Evolutionary conservation across 106 monocot genomes (phyloP), one percentile per base, ranked within the genome.

Genomic region (Apostasia ramifera): DNA sequence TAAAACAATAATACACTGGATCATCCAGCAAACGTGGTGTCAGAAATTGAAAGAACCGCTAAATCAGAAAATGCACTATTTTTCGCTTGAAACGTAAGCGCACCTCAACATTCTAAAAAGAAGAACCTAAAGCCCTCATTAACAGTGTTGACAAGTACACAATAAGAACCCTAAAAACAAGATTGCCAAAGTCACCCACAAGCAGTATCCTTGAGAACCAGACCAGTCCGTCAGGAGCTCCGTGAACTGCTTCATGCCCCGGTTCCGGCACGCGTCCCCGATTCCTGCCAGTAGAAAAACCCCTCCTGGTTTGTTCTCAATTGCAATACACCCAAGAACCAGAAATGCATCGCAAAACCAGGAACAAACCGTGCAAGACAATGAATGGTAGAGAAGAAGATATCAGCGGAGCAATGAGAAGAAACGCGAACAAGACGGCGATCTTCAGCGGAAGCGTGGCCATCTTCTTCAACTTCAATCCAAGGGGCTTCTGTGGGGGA

Each of bases 201-300:
- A 40, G 81, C 88, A 88, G 26, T 78, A 74, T 40, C 83, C 83
- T 44, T 46, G 42, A 11, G 75, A 68, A 5, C 81, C 74, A 15
- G 88, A 80, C 71, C 68, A 81, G 7, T 84, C 70, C 40, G 72
- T 73, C 68, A 88, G 61, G 6, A 79, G 62, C 76, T 84, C 76
- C 4, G 83, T 81, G 70, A 88, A 88, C 47, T 79, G 70, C 56
- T 54, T 44, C 41, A 88, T n/a, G 40, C 88, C 88, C 38, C 59
- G 59, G 50, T 84, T 81, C 53, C 69, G 47, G 73, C 88, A 88
- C 43, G 78, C 71, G 57, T 88, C 80, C 11, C 83, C 82, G 47
- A 82, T 86, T 6, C 86, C 86, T 86, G 70, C 5, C 1, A 12
- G 73, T 4, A 10, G 43, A n/a, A 53, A 73, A 56, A n/a, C 41